phyloP scores from a whole-genome alignment of 192 early-diverging fungal species.

The Globomyces pollinis-pini region DNA sequence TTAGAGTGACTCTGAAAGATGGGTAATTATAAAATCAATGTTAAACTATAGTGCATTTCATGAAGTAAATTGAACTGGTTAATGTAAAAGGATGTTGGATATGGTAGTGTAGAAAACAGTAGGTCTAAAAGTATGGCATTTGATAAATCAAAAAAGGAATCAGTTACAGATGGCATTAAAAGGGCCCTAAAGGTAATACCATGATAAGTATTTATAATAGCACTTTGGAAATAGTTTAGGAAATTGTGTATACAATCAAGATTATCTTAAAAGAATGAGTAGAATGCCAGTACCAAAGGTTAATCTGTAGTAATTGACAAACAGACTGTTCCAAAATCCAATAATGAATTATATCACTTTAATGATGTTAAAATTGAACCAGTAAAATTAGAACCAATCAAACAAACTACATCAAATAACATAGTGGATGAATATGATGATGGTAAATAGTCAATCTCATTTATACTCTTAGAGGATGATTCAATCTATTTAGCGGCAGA shows the following conservation, averaged over 20 bases:
- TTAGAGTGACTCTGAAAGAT: slow-evolving; percentile 79
- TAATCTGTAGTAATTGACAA: background rate
- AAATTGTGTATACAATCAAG: slow-evolving; percentile 80
- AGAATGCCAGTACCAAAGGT: slow-evolving; percentile 6
- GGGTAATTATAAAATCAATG: too few species aligned
- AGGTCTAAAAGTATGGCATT: slow-evolving; percentile 71
- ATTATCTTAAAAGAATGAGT: slow-evolving; percentile 26
- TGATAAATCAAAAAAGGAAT: slow-evolving; percentile 88
- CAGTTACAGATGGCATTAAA: slow-evolving; percentile 83
- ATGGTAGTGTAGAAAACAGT: slow-evolving; percentile 69
- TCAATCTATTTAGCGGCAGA: background rate
- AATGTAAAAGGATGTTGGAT: slow-evolving; percentile 80
- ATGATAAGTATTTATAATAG: too few species aligned
- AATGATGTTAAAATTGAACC: too few species aligned
- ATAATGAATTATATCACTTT: too few species aligned
- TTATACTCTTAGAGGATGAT: too few species aligned
- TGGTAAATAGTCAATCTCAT: too few species aligned
- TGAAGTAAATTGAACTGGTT: slow-evolving; percentile 16
- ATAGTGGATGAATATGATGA: too few species aligned
- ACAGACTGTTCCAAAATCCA: too few species aligned
- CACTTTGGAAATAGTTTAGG: slow-evolving; percentile 81
- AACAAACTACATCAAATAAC: too few species aligned
- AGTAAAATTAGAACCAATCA: too few species aligned
- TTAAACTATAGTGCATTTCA: too few species aligned
- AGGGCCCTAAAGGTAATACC: too few species aligned